phyloP scores from a whole-genome alignment of 495 filamentous ascomycete species.

The Tuber brumale region DNA sequence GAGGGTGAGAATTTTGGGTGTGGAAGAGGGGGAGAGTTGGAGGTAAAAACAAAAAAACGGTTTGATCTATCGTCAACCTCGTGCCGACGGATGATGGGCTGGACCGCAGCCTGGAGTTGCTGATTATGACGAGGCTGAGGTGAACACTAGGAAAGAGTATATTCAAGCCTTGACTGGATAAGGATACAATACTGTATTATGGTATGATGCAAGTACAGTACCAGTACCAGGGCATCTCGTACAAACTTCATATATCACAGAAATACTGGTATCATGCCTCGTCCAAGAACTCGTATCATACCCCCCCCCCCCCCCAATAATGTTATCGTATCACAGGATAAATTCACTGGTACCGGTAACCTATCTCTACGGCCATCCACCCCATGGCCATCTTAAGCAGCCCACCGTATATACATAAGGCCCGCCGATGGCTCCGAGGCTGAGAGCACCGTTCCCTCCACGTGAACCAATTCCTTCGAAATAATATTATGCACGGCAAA shows the following conservation, averaged over 20 bases:
- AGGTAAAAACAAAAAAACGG: neutral
- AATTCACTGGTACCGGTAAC: neutral
- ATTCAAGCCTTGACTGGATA: neutral
- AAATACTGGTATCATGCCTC: neutral
- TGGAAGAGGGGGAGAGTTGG: neutral
- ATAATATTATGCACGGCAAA: neutral
- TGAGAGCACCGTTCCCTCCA: neutral
- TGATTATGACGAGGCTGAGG: conserved; percentile 16
- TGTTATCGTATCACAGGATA: neutral
- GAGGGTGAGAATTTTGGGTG: neutral
- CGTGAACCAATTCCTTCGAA: neutral
- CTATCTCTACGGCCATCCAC: neutral
- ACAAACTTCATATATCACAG: neutral
- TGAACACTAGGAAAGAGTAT: neutral
- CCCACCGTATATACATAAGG: neutral
- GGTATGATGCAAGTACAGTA: no score
- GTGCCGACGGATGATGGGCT: neutral
- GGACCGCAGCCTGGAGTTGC: conserved; percentile 12
- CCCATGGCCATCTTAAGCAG: neutral
- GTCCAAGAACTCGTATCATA: neutral
- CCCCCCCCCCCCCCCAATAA: neutral
- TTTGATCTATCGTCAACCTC: conserved; percentile 4
- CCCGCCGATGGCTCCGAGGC: neutral
- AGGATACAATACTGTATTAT: no score
- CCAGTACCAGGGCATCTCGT: neutral